Base-by-base conservation (phyloP, 139 green algal genomes). In the Pycnococcus provasolii region DNA sequence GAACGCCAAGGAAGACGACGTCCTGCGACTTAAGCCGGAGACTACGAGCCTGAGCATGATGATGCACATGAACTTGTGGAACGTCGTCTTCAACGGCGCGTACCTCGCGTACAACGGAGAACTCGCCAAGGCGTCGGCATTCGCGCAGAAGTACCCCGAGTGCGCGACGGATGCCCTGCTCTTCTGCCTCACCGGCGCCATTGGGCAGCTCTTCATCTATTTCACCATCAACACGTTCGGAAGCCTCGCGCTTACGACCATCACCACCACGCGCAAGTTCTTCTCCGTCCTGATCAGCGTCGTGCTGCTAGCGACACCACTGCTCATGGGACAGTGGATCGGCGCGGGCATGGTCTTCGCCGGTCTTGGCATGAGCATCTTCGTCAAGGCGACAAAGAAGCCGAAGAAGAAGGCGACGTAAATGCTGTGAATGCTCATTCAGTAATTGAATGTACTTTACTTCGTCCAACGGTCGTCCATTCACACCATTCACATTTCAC, bases 171-270 rank as follows among this genome's bases (percentile, higher is more conserved):
- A 97, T 70, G 68, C 97, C 0, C 15, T 87, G 39, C 67, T 92
- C 15, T 98, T 97, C 81, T 96, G 90, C 76, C 45, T 94, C 3
- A 96, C 91, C 64, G 91, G 91, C 50, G 89, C 87, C 0, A 69
- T 96, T 39, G 93, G 89, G 9, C 92, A 99, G 81, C 83, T 97
- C 39, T 97, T 96, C 80, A 97, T 99, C 54, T 99, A 98, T 73
- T 81, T 83, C 66, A 96, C 89, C 40, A 96, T 99, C 78, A 79
- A 53, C 9, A 68, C 46, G 4, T 96, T 96, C 82, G 93, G 93
- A 4, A 83, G 84, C 5, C 73, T 98, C n/a, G 69, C 81, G 43
- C 92, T 88, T 73, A 95, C 88, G 0, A 79, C 95, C 15, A 81
- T 97, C 40, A 96, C 89, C 71, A 99, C 93, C 45, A 98, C 93